Base-by-base conservation (phyloP, 345 rosid genomes). In the Stellera chamaejasme region DNA sequence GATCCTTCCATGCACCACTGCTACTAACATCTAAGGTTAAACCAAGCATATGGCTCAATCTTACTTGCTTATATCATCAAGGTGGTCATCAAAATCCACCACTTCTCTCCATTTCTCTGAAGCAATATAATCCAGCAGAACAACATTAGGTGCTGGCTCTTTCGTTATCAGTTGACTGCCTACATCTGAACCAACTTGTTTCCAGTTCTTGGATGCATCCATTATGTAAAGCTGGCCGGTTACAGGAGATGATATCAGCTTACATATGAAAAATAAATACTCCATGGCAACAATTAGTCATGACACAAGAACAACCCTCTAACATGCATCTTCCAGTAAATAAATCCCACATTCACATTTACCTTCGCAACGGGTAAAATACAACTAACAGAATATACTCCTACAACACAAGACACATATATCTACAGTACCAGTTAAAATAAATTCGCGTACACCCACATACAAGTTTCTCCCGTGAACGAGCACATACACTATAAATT, bases 141-240 rank as follows among this genome's bases (percentile, higher is more conserved):
- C 75, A 58, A 62, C 55, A 72, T 85, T 89, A 23, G 97, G 95
- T 2, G 90, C 79, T 64, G 97, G 92, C 68, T 87, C 99, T 83
- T 83, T 89, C 43, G 66, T 61, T 11, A 75, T 68, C 72, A 93
- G 69, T 47, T 62, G 77, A 72, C 79, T 73, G 72, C 88, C 81
- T 66, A 83, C 83, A 67, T 83, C 90, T 0, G 82, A 60, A 64
- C 84, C 84, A 49, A 70, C 78, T 27, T 75, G 66, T 79, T 80
- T 86, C 99, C 97, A 93, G 65, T 68, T 86, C 84, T 78, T 92
- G 55, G 90, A 93, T 64, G 84, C 85, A 77, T 86, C 97, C 77
- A 80, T 84, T 53, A 77, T 72, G 67, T 77, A 85, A 62, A 89
- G 90, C 99, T 93, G 70, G 55, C 54, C 7, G 58, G 58, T 8